Evolutionary conservation across 768 basidiomycete species (phyloP), one percentile per base, ranked within the genome.

Genomic region (Collybia sordida): DNA sequence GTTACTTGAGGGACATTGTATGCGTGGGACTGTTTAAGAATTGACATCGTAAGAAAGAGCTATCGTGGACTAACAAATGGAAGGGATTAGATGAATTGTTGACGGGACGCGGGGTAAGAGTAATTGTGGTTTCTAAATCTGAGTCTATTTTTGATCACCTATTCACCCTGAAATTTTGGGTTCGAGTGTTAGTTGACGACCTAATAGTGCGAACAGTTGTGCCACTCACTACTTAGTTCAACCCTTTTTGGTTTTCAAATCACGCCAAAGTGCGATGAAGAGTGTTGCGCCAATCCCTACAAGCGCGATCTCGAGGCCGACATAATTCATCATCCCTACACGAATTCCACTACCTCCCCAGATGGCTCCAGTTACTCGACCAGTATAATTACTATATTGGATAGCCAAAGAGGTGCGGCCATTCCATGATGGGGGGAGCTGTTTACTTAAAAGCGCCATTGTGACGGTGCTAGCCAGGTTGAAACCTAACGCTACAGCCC

Each of bases 401-500:
- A 88, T 82, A 6, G 70, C 75, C 62, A 85, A 63, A 27, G 75
- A 79, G n/a, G 73, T 73, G 22, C 72, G 69, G 22, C 72, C 71
- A 57, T 85, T 87, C 81, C 82, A 87, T 50, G 68, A 64, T 5
- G 74, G 71, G 1, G 86, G 85, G 24, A 88, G 72, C 62, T 85
- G 85, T 64, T 89, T 88, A 53, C 81, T 83, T 22, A 88, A 65
- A 48, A 86, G 61, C 50, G 82, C 83, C 52, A 87, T 68, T 25
- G 86, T 87, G 49, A 82, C 80, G 2, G 84, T 87, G 54, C 78
- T 84, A n/a, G 83, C 78, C 9, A 88, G 69, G 63, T 88, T 88
- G 72, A 88, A 88, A 1, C 87, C 86, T 4, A 87, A 72, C 21
- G 87, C 85, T 19, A 87, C 70, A 35, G 79, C 71, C 68, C 78